Evolutionary conservation across 345 rosid species (phyloP).

Genomic region (Clarkia xantiana): DNA sequence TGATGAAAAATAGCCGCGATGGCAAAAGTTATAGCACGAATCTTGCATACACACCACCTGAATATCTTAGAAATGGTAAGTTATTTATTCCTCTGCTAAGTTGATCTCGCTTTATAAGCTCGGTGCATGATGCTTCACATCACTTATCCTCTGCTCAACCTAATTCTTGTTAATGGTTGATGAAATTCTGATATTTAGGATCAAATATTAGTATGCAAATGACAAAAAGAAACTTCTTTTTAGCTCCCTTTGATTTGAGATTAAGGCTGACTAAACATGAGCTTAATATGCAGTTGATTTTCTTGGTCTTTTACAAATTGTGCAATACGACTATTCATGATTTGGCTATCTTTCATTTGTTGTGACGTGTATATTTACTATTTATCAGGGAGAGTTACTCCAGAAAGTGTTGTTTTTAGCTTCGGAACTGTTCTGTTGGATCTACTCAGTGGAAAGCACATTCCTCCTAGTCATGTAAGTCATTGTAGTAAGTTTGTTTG

Average conservation of each 20-base stretch:
- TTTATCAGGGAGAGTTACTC: slow-evolving; percentile 5
- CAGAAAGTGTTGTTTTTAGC: slow-evolving; percentile 10
- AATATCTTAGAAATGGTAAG: slow-evolving; percentile 63
- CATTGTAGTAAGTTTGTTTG: too few species aligned
- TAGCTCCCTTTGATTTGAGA: neutral
- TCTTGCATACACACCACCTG: slow-evolving; percentile 91
- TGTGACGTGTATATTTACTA: too few species aligned
- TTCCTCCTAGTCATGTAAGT: slow-evolving; percentile 12
- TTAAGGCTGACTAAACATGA: too few species aligned
- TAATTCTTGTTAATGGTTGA: too few species aligned
- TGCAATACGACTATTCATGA: too few species aligned
- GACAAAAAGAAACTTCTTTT: too few species aligned
- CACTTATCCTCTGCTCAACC: neutral
- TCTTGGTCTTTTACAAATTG: too few species aligned
- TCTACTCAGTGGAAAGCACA: slow-evolving; percentile 9
- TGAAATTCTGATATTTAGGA: too few species aligned
- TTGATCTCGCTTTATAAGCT: neutral
- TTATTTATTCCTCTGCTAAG: neutral
- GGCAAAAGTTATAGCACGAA: slow-evolving; percentile 81
- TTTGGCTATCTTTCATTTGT: too few species aligned
- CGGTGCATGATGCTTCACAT: neutral
- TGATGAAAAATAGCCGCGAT: slow-evolving; percentile 63
- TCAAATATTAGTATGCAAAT: too few species aligned
- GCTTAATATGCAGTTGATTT: too few species aligned
- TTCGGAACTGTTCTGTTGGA: slow-evolving; percentile 9